Evolutionary conservation across 1,284 basidiomycete species (phyloP).

Genomic region (Waitea zeae): DNA sequence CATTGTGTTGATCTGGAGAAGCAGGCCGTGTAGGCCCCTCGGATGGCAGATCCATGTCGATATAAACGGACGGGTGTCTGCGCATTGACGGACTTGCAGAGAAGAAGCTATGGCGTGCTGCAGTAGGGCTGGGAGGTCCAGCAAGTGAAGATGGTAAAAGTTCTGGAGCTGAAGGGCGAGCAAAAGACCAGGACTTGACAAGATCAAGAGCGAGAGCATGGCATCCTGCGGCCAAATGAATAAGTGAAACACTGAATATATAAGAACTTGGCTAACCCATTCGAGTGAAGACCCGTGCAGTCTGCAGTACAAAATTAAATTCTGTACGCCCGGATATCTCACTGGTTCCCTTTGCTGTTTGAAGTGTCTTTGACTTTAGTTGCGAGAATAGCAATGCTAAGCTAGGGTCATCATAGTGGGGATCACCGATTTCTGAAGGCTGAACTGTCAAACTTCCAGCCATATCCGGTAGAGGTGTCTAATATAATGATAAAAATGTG

Average conservation of each 20-base stretch:
- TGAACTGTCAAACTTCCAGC: slow-evolving; percentile 33
- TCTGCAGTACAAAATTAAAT: slow-evolving; percentile 89
- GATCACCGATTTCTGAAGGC: slow-evolving; percentile 57
- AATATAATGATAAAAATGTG: too few species aligned
- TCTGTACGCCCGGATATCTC: slow-evolving; percentile 78
- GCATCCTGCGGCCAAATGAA: slow-evolving; percentile 45
- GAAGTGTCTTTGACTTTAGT: slow-evolving; percentile 74
- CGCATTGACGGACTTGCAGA: slow-evolving; percentile 21
- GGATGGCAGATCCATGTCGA: slow-evolving; percentile 73
- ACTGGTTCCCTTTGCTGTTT: slow-evolving; percentile 81
- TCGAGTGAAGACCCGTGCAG: slow-evolving; percentile 76
- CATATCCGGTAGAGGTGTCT: slow-evolving; percentile 63
- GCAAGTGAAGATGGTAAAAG: too few species aligned
- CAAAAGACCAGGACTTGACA: slow-evolving; percentile 81
- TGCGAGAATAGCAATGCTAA: slow-evolving; percentile 84
- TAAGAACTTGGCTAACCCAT: slow-evolving; percentile 53
- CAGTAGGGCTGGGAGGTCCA: too few species aligned
- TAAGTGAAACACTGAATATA: slow-evolving; percentile 3
- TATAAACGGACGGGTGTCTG: slow-evolving; percentile 56
- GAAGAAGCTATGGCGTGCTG: too few species aligned
- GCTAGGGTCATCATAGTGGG: slow-evolving; percentile 83
- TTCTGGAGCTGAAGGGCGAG: slow-evolving; percentile 52
- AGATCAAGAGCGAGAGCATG: slow-evolving; percentile 78
- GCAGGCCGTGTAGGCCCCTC: slow-evolving; percentile 37
- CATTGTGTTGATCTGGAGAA: slow-evolving; percentile 22